Base-by-base conservation (phyloP, 2,329 filamentous ascomycete species). In the Diaporthe citrichinensis region DNA sequence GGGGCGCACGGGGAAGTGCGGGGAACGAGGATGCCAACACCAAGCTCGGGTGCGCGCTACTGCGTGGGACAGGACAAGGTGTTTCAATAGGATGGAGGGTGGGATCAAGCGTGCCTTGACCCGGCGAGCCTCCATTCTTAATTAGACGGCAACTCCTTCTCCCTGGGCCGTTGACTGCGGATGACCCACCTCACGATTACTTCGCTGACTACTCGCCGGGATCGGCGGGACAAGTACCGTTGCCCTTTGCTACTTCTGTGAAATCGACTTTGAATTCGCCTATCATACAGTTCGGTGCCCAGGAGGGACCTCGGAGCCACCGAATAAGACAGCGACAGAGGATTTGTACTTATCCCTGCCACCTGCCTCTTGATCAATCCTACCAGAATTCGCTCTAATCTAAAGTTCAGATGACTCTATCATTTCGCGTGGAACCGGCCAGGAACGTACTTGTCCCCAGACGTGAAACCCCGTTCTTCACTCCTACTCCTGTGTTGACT, bases 401-500 rank as follows among this genome's bases (percentile, higher is more conserved):
- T 69, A 69, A 55, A 9, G 31, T 39, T 17, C 25, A 55, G 34
- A 25, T 69, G 49, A 28, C 9, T 65, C 41, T 69, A 69, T 39
- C 34, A 17, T 28, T 39, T 23, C 34, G n/a, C 34, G 9, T n/a
- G 25, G 6, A 23, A 57, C 15, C 14, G 46, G 31, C n/a, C n/a
- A 28, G 34, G 49, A 5, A 23, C 34, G 2, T 59, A 3, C 36
- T 17, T 61, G 49, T 28, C 23, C 31, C 28, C 9, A 17, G 23
- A 12, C 34, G 2, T 53, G 2, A 51, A 15, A 34, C 14, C 2
- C 8, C 25, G 7, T 53, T 41, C 44, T 20, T 23, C 28, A 17
- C 15, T 31, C 34, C 46, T 46, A 75, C 69, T 85, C 84, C 74
- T 83, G 82, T 77, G 81, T 79, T 75, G 87, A 83, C 91, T 95